Percentiles rank a stretch among this genome's conserved stretches.
Conservation (phyloP, 495 filamentous ascomycete species). For the Xylaria venustula region DNA sequence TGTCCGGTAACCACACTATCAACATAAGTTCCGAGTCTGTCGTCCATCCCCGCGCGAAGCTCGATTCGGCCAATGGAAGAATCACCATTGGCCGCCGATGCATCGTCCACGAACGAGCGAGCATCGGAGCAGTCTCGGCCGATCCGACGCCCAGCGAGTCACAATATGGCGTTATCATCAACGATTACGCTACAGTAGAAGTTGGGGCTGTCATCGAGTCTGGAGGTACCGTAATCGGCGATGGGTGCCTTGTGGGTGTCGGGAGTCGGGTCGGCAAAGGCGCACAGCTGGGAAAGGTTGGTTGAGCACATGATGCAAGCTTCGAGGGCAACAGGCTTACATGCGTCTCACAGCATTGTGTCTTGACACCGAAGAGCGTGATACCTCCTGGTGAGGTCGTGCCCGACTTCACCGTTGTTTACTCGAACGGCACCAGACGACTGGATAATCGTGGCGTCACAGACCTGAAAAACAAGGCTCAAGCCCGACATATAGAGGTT, state of each 20-base stretch:
- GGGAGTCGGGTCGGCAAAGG: conserved; percentile 60
- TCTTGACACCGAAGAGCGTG: conserved; percentile 46
- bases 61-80: conserved; percentile 67
- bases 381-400: conserved; percentile 55
- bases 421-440: conserved; percentile 57
- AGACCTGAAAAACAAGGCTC: conserved; percentile 53
- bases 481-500: conserved; percentile 62
- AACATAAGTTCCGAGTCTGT: conserved; percentile 68
- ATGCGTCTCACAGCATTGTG: conserved; percentile 47
- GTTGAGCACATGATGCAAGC: conserved; percentile 18
- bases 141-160: conserved; percentile 28
- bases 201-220: conserved; percentile 60
- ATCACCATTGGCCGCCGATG: conserved; percentile 71
- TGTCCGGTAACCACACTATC: conserved; percentile 72
- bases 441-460: conserved; percentile 54
- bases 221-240: conserved; percentile 56
- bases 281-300: conserved; percentile 63
- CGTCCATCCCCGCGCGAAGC: conserved; percentile 75
- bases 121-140: conserved; percentile 51
- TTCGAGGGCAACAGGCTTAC: not conserved
- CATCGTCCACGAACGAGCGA: conserved; percentile 71
- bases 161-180: conserved; percentile 47
- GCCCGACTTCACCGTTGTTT: conserved; percentile 66
- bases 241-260: conserved; percentile 62
- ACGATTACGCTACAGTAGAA: conserved; percentile 60